These are phyloP conservation scores for Fusarium transvaalense DNA, from an alignment of 2,329 filamentous ascomycete species.

Conservation along the genomic window DNA sequence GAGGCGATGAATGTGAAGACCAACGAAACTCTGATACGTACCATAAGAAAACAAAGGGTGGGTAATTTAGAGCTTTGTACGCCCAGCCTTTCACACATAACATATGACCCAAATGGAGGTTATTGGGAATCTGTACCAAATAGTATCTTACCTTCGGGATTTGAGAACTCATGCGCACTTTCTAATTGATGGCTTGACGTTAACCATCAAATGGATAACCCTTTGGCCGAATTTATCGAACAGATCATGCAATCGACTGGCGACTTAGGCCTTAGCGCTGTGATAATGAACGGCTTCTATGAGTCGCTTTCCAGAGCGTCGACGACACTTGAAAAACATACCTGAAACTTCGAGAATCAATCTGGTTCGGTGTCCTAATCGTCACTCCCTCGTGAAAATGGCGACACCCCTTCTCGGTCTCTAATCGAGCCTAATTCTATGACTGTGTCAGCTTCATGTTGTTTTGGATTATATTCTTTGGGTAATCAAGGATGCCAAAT, in stretches of 20 bases:
- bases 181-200: constrained; percentile 24
- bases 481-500: background rate
- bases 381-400: background rate
- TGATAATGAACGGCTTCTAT: background rate
- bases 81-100: constrained; percentile 2
- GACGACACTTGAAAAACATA: background rate
- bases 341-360: background rate
- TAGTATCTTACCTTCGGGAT: constrained; percentile 48
- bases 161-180: constrained; percentile 52
- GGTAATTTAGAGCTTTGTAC: background rate
- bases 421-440: constrained; percentile 14
- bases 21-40: constrained; percentile 22
- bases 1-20: background rate
- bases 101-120: background rate
- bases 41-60: constrained; percentile 11
- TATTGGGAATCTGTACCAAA: background rate
- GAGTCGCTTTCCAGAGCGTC: background rate
- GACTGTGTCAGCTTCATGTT: constrained; percentile 18
- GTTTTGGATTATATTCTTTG: background rate
- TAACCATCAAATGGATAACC: constrained; percentile 29
- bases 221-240: constrained; percentile 8
- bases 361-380: background rate
- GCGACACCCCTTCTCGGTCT: background rate
- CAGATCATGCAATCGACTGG: constrained; percentile 21
- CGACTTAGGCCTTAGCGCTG: background rate